Conservation (phyloP, 2,329 filamentous ascomycete genomes). For the Arthrobotrys iridis region DNA sequence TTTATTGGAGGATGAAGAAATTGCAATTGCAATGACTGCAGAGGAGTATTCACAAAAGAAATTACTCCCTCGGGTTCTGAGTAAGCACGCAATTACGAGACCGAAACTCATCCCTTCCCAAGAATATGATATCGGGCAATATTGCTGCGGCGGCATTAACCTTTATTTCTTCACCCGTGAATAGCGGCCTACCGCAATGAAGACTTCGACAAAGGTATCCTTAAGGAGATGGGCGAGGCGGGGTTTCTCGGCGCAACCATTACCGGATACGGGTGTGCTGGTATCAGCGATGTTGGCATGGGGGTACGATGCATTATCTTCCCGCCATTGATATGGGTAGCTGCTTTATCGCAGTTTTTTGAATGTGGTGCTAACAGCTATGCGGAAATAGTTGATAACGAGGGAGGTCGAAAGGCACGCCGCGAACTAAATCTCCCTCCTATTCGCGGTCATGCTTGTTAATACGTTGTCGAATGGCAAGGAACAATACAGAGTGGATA, state of each 20-base stretch:
- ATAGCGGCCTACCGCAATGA: constrained; percentile 88
- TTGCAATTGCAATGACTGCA: constrained; percentile 88
- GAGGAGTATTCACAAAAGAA: constrained; percentile 93
- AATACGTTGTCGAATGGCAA: background rate
- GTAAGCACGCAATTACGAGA: too few species aligned
- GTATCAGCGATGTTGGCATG: constrained; percentile 86
- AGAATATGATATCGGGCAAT: too few species aligned
- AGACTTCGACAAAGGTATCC: constrained; percentile 83
- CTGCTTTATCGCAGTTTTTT: background rate
- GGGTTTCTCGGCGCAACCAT: constrained; percentile 89
- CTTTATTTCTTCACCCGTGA: background rate
- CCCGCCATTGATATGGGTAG: background rate
- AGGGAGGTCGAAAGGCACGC: constrained; percentile 76
- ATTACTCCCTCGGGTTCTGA: constrained; percentile 83
- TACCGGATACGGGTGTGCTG: constrained; percentile 86
- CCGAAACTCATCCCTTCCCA: too few species aligned
- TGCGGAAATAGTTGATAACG: constrained; percentile 72
- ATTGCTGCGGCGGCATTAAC: too few species aligned
- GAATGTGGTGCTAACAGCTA: background rate
- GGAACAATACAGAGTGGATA: constrained; percentile 73
- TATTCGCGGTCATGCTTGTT: background rate
- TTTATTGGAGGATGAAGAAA: constrained; percentile 87
- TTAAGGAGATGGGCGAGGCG: constrained; percentile 90
- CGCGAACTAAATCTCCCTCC: background rate
- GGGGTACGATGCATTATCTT: constrained; percentile 63